Percentiles rank a stretch among this genome's conserved stretches.
phyloP scores from a whole-genome alignment of 1,284 basidiomycete genomes.

The Ustilago trichophora region DNA sequence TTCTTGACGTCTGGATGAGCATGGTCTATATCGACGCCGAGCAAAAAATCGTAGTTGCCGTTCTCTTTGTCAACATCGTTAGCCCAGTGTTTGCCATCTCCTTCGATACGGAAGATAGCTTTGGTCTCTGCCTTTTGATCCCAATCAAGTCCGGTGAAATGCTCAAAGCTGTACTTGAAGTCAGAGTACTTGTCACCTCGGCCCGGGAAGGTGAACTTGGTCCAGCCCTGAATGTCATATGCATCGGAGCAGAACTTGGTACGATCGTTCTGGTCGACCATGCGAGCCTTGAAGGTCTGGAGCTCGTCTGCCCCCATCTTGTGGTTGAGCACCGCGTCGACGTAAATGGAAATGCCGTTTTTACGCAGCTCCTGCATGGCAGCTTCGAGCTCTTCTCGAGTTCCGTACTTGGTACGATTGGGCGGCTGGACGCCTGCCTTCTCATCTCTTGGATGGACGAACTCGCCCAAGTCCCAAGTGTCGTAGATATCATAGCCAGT shows the following conservation, averaged over 20 bases:
- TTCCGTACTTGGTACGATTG: conserved; percentile 86
- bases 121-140: conserved; percentile 76
- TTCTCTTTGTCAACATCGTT: conserved; percentile 67
- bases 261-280: conserved; percentile 49
- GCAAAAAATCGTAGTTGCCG: conserved; percentile 68
- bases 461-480: conserved; percentile 78
- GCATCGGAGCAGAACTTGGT: conserved; percentile 33
- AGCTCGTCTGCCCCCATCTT: conserved; percentile 78
- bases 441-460: conserved; percentile 77
- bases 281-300: conserved; percentile 73
- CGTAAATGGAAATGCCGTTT: conserved; percentile 67
- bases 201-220: conserved; percentile 80
- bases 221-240: conserved; percentile 58
- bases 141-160: conserved; percentile 79
- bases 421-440: conserved; percentile 59
- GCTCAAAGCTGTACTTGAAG: conserved; percentile 69
- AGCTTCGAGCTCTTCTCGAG: conserved; percentile 78
- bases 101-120: conserved; percentile 71
- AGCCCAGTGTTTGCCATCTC: conserved; percentile 71
- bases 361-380: conserved; percentile 72
- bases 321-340: conserved; percentile 71
- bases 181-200: conserved; percentile 74
- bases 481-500: conserved; percentile 68
- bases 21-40: conserved; percentile 75
- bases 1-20: conserved; percentile 77